Evolutionary conservation across 768 basidiomycete species (phyloP), one percentile per base, ranked within the genome.

Genomic region (Rhodotorula taiwanensis): DNA sequence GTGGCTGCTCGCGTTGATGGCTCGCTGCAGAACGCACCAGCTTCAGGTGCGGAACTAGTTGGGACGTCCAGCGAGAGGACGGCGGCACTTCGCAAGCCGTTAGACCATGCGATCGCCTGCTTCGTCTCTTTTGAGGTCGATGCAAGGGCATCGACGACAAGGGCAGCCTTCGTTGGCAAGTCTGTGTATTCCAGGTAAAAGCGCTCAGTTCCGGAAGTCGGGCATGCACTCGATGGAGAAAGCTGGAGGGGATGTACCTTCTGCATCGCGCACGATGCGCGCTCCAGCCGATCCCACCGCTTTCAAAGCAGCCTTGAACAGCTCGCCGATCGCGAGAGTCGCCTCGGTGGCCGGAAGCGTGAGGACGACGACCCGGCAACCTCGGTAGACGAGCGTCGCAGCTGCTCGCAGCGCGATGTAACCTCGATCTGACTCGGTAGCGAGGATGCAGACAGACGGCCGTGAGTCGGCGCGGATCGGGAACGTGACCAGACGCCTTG

Each of bases 381-480:
- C 60, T 2, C 52, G 27, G 33, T 55, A 20, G 18, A 49, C 52
- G 4, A 62, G 34, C 7, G 49, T 39, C 15, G 30, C 34, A 1
- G 43, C 58, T 2, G 49, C 42, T 1, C 54, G 41, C 1, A 65
- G 36, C 23, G 49, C 58, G n/a, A 39, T 30, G 21, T 21, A 21
- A 21, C 44, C 36, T 36, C 52, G 58, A 6, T 36, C 52, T 6
- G n/a, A 30, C 21, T 39, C 57, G 28, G 52, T 58, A 41, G 30
- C 43, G 56, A 67, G 52, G 27, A 67, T 44, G 10, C 54, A 28
- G 51, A 66, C 36, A 3, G 60, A 54, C 5, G 65, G 60, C 8
- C 66, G 60, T 10, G 48, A 34, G 21, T 30, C 50, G 3, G 60
- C 52, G 27, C 53, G 52, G 1, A 15, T n/a, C 16, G 53, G 62